phyloP scores from a whole-genome alignment of 768 basidiomycete species.

The Tephrocybe sp. region DNA sequence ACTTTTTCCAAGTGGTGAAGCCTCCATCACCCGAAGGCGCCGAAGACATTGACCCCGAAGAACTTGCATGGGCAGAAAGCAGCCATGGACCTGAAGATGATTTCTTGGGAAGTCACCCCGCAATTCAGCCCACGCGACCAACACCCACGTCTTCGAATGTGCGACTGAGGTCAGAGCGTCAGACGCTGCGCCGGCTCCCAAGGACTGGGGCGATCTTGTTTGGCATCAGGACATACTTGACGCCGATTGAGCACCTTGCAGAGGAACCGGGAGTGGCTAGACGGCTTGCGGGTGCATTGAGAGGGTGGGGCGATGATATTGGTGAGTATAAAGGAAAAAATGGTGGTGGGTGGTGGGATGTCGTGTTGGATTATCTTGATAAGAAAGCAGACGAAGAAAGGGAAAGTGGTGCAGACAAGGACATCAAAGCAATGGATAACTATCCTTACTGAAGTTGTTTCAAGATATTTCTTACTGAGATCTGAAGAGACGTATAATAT shows the following conservation, averaged over 20 bases:
- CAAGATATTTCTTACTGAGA: no score
- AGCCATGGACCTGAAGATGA: conserved; percentile 29
- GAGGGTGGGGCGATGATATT: conserved; percentile 66
- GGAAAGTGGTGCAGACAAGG: conserved; percentile 10
- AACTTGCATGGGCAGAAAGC: conserved; percentile 55
- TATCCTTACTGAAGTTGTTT: conserved; percentile 19
- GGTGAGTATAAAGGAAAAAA: conserved; percentile 43
- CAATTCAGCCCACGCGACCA: conserved; percentile 15
- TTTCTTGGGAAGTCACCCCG: conserved; percentile 16
- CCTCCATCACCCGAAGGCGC: conserved; percentile 11
- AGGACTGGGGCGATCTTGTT: conserved; percentile 64
- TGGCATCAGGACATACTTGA: conserved; percentile 65
- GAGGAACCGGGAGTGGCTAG: conserved; percentile 58
- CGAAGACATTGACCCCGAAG: conserved; percentile 51
- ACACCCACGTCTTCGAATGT: conserved; percentile 40
- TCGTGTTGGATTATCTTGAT: conserved; percentile 37
- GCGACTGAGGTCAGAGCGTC: conserved; percentile 60
- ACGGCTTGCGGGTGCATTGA: conserved; percentile 59
- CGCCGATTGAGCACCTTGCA: conserved; percentile 48
- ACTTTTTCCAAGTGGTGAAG: conserved; percentile 36
- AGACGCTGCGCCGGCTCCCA: conserved; percentile 63
- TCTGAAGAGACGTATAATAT: no score
- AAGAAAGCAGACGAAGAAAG: conserved; percentile 20
- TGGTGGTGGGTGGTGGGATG: conserved; percentile 29
- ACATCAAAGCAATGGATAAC: conserved; percentile 16